phyloP scores from a whole-genome alignment of 2,329 filamentous ascomycete species.

The Fusarium sp. region DNA sequence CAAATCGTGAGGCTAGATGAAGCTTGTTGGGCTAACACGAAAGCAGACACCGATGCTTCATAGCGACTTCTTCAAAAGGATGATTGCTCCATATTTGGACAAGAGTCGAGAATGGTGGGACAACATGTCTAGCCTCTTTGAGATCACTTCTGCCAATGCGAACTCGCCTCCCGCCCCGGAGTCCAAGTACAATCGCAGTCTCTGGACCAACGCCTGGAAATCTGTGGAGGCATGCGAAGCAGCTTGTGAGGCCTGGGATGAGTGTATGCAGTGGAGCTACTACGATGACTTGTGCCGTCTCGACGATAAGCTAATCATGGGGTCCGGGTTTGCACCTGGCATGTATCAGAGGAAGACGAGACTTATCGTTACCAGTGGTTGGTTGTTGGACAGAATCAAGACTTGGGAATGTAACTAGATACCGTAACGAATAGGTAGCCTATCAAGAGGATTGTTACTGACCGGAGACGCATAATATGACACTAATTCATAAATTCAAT shows the following conservation, averaged over 20 bases:
- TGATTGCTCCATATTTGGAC: not conserved
- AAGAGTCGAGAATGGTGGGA: not conserved
- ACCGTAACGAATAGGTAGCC: accelerated
- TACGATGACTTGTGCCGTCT: too few relatives aligned
- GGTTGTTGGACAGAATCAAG: not conserved
- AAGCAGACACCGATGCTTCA: not conserved
- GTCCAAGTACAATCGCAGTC: not conserved
- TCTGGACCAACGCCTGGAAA: not conserved
- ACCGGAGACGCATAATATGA: too few relatives aligned
- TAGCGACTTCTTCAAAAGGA: not conserved
- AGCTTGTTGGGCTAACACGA: not conserved
- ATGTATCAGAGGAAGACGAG: not conserved
- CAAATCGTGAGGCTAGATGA: not conserved
- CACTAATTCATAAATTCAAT: too few relatives aligned
- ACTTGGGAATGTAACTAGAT: not conserved
- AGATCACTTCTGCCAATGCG: not conserved
- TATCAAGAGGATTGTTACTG: too few relatives aligned
- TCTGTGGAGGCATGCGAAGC: not conserved
- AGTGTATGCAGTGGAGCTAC: not conserved
- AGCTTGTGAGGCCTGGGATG: not conserved
- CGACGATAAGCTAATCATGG: not conserved
- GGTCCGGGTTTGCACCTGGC: not conserved
- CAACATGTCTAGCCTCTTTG: not conserved
- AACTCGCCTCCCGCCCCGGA: not conserved
- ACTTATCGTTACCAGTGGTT: not conserved